Base-by-base conservation (phyloP, 1,284 basidiomycete genomes). In the Austroboletus niveus region DNA sequence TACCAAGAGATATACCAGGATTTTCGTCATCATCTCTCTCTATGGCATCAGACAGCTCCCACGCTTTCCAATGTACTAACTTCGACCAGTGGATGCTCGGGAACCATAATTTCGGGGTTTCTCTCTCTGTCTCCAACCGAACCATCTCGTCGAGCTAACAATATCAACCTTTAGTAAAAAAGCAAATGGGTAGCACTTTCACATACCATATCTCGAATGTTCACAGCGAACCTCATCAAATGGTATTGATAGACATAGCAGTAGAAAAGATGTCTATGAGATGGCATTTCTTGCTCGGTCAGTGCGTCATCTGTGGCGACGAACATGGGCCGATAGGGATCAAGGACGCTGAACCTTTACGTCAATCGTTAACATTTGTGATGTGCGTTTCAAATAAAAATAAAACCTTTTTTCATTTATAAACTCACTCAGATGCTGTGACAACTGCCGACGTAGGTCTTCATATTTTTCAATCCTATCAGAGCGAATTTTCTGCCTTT, bases 231-330 rank as follows among this genome's bases (percentile, higher is more conserved):
- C 47, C 79, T 77, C 53, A 83, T 77, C 34, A 89, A 60, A 60
- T 87, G 80, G 60, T 84, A 87, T 58, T 92, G 87, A 62, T 90
- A 92, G 22, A 89, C 78, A 60, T 83, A 87, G 47, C 82, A 84
- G 52, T 85, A 71, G 56, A 87, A 87, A 8, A 87, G 70, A 62
- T 80, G 81, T 30, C 81, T 75, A 75, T 92, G 76, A 42, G 84
- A 77, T 58, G 85, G 79, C 17, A 66, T 60, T 30, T 71, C 68
- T 15, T 65, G 59, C 5, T 60, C 61, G 3, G 70, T 68, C 17
- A 59, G 57, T 5, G 66, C 56, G 15, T 73, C 70, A 38, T 70
- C 65, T n/a, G 60, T 60, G 24, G 78, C 70, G 46, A 86, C 81
- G 52, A 91, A 84, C 0, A 81, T 73, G 20, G 76, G 68, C 10